Base-by-base conservation (phyloP, 805 yeast genomes). In the Yamadazyma sp. region DNA sequence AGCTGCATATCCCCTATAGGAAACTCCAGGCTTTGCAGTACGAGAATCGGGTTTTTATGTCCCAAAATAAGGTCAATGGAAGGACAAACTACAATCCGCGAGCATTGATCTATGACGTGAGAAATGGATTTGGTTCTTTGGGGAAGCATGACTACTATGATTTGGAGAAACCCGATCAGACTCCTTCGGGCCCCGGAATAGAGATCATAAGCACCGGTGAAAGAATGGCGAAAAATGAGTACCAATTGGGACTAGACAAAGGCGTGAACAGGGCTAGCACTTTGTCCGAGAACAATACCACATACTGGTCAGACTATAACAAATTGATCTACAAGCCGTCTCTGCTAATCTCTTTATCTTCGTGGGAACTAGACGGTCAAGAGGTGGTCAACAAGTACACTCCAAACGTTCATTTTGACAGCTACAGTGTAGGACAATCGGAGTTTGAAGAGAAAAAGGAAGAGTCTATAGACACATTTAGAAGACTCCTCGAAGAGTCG, bases 241-340 rank as follows among this genome's bases (percentile, higher is more conserved):
- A 82, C 54, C 95, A 86, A 54, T 45, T 44, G 24, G 75, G 80
- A 1, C 59, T 89, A 22, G 95, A 86, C 57, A 32, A 54, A 2
- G 77, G 76, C 0, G 42, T 41, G 15, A 41, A 55, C 6, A 52
- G 61, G 1, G 35, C 52, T 1, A 48, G 48, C 4, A 30, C 47
- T 48, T 59, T 85, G 27, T 57, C 50, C 4, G 44, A 45, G 0
- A 53, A 55, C 1, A 72, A 71, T 28, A 74, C 86, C 0, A 57
- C 55, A 19, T 84, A 77, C 48, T 91, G 97, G 97, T 73, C 93
- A 0, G 95, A 87, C 52, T 86, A 82, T 53, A 71, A 81, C 27
- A 74, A 79, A 47, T 72, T 89, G 35, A 72, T 84, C 3, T 78
- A 78, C 52, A 73, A 75, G 36, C 91, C 95, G 0, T 62, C 62